Evolutionary conservation across 2,329 filamentous ascomycete genomes (phyloP).

Genomic region (Metarhizium album): DNA sequence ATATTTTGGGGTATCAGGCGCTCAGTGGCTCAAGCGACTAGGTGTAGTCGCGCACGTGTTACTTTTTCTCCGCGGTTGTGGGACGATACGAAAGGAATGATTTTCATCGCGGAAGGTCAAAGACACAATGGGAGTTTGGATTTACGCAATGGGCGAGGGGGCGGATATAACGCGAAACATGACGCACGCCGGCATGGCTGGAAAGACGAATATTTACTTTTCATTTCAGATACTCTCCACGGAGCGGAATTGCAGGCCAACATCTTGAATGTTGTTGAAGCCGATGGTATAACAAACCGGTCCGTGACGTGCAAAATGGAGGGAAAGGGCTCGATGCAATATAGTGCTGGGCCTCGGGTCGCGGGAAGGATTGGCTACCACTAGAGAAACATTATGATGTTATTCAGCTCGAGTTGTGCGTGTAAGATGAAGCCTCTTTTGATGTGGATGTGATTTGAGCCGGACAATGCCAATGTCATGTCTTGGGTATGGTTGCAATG

Average conservation of each 20-base stretch:
- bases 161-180: slow-evolving; percentile 11
- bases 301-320: background rate
- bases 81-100: background rate
- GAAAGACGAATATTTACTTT: background rate
- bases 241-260: background rate
- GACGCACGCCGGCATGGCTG: slow-evolving; percentile 6
- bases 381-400: background rate
- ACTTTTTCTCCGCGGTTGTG: background rate
- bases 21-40: slow-evolving; percentile 5
- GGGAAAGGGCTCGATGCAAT: background rate
- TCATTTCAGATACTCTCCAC: background rate
- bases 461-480: too few species aligned
- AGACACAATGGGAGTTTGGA: slow-evolving; percentile 14
- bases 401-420: background rate
- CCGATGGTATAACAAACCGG: background rate
- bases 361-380: background rate
- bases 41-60: background rate
- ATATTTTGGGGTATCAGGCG: slow-evolving; percentile 8
- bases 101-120: background rate
- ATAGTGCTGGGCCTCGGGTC: background rate
- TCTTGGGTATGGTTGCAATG: too few species aligned
- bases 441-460: too few species aligned
- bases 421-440: too few species aligned
- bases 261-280: background rate
- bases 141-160: slow-evolving; percentile 8